Conservation (phyloP, 139 green algal genomes). For the Ulvella scutata region DNA sequence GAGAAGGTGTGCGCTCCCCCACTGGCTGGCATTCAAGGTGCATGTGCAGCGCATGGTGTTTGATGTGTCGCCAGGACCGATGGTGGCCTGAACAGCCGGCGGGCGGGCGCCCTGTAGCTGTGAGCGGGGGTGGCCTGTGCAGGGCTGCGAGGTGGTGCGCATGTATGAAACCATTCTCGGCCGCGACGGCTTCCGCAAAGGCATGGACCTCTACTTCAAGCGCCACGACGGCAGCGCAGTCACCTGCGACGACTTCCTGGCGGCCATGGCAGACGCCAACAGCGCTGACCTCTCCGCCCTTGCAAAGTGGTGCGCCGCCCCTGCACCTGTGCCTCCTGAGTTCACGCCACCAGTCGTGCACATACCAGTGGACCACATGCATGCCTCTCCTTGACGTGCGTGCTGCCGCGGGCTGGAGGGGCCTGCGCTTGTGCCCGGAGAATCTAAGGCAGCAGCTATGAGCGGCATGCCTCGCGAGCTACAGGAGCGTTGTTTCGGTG, state of each 20-base stretch:
- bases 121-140: constrained; percentile 21
- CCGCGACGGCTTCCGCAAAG: constrained; percentile 80
- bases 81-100: too few relatives aligned
- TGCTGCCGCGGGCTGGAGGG: too few relatives aligned
- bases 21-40: too few relatives aligned
- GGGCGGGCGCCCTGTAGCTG: too few relatives aligned
- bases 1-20: constrained; percentile 45
- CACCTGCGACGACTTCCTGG: constrained; percentile 94
- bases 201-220: constrained; percentile 98
- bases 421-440: not conserved
- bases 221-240: constrained; percentile 90
- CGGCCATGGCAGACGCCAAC: constrained; percentile 94
- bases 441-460: too few relatives aligned
- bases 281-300: constrained; percentile 52
- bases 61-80: too few relatives aligned
- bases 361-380: not conserved
- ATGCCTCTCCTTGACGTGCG: not conserved
- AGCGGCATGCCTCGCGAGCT: too few relatives aligned
- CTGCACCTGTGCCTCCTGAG: not conserved
- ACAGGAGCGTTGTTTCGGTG: too few relatives aligned
- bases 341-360: not conserved
- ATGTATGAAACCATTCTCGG: constrained; percentile 90
- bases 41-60: too few relatives aligned
- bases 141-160: constrained; percentile 76
- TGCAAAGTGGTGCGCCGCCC: constrained; percentile 34